These are phyloP conservation scores for Pouteria campechiana DNA, from an alignment of 179 eudicot genomes.

Conservation along the genomic window DNA sequence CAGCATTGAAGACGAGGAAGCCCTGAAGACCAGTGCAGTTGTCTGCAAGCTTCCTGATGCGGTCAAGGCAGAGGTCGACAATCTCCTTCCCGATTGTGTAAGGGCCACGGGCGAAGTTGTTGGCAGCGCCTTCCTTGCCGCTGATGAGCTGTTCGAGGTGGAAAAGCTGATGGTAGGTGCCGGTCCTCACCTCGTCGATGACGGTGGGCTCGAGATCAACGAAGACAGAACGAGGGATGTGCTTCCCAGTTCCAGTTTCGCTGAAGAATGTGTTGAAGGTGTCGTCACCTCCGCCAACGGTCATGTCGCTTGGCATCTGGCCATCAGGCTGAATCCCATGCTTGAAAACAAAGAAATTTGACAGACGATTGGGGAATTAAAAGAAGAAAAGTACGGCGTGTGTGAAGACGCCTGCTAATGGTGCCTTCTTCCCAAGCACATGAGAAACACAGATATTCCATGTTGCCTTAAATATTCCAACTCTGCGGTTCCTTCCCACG, in stretches of 20 bases:
- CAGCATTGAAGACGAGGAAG: conserved; percentile 55
- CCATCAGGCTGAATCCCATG: conserved; percentile 78
- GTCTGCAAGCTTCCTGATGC: conserved; percentile 58
- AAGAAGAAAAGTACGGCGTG: too few relatives aligned
- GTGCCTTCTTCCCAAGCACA: too few relatives aligned
- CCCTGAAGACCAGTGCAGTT: conserved; percentile 69
- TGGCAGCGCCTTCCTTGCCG: conserved; percentile 65
- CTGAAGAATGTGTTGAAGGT: conserved; percentile 70
- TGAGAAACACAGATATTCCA: too few relatives aligned
- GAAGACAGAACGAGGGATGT: conserved; percentile 55
- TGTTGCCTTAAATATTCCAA: too few relatives aligned
- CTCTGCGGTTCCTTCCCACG: too few relatives aligned
- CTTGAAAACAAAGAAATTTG: too few relatives aligned
- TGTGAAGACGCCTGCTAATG: too few relatives aligned
- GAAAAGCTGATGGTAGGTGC: conserved; percentile 52
- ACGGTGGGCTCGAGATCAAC: conserved; percentile 56
- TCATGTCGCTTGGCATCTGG: conserved; percentile 48
- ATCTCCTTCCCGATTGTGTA: conserved; percentile 64
- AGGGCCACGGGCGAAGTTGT: conserved; percentile 61
- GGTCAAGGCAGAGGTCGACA: conserved; percentile 52
- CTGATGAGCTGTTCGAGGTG: conserved; percentile 64
- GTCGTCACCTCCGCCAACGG: conserved; percentile 57
- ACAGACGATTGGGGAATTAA: too few relatives aligned
- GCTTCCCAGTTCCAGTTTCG: conserved; percentile 64
- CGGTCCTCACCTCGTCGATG: conserved; percentile 57